Percentiles rank a stretch among this genome's conserved stretches.
Evolutionary conservation across 108 stramenopile species (phyloP).

Genomic region (Chaetoceros tenuissimus): DNA sequence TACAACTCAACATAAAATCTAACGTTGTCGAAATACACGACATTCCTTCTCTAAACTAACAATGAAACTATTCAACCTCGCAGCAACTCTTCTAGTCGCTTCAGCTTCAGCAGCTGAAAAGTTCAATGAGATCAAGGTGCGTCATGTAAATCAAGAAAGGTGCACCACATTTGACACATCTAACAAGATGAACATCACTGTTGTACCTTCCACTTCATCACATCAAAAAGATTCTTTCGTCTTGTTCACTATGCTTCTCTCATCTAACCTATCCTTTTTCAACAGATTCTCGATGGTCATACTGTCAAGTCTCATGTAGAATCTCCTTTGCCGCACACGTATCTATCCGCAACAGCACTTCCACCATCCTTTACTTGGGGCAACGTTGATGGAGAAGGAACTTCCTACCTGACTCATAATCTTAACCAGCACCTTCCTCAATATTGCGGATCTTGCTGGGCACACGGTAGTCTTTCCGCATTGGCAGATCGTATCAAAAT

Average conservation of each 20-base stretch:
- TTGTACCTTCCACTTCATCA: not conserved
- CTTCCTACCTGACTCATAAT: conserved; percentile 56
- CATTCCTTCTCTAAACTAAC: no score
- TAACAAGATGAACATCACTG: not conserved
- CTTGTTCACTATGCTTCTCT: not conserved
- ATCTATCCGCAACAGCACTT: conserved; percentile 45
- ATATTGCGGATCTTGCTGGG: conserved; percentile 89
- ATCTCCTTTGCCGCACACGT: conserved; percentile 65
- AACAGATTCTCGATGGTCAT: not conserved
- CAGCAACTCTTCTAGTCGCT: no score
- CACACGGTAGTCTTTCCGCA: conserved; percentile 69
- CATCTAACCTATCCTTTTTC: not conserved
- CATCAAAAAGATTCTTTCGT: not conserved
- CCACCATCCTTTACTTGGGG: conserved; percentile 76
- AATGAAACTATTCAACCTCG: no score
- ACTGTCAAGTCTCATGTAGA: conserved; percentile 8
- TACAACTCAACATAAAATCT: no score
- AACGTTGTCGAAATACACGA: no score
- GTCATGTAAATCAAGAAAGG: not conserved
- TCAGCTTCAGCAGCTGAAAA: not conserved
- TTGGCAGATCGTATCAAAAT: conserved; percentile 91
- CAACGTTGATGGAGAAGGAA: conserved; percentile 68
- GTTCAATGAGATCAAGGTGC: not conserved
- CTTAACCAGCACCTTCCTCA: conserved; percentile 84
- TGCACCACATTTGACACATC: not conserved